Conservation (phyloP, 1,284 basidiomycete species). For the Malassezia cuniculi region DNA sequence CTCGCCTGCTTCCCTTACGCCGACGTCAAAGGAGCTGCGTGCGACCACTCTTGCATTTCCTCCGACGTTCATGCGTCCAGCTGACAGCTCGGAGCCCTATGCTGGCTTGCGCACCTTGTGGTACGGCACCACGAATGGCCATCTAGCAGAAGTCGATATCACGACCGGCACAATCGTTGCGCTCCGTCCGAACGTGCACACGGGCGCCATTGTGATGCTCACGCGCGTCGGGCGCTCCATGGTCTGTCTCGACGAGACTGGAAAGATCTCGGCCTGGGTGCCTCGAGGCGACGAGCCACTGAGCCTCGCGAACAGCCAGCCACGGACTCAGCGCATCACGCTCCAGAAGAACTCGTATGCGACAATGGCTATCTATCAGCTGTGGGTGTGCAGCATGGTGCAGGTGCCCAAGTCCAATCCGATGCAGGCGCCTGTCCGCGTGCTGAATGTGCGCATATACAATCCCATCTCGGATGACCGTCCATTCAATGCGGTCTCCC, state of each 20-base stretch:
- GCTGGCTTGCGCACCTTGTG: conserved; percentile 34
- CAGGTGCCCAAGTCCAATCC: conserved; percentile 8
- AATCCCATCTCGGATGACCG: conserved; percentile 35
- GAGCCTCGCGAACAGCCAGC: conserved; percentile 19
- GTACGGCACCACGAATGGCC: conserved; percentile 35
- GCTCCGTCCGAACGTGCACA: conserved; percentile 24
- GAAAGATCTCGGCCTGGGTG: conserved; percentile 39
- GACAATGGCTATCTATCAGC: conserved; percentile 28
- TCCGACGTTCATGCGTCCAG: conserved; percentile 1
- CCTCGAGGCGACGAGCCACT: conserved; percentile 16
- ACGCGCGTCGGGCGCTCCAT: conserved; percentile 29
- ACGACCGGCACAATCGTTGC: conserved; percentile 18
- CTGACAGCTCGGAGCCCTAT: background rate
- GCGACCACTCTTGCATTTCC: conserved; percentile 3
- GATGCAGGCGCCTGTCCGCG: conserved; percentile 9
- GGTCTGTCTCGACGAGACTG: conserved; percentile 35
- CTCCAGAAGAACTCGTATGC: conserved; percentile 28
- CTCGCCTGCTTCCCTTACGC: conserved; percentile 1
- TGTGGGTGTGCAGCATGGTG: conserved; percentile 30
- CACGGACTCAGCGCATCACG: conserved; percentile 35
- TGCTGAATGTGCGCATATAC: conserved; percentile 28
- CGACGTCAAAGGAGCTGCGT: conserved; percentile 10
- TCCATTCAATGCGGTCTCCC: conserved; percentile 36
- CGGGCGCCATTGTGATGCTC: conserved; percentile 25
- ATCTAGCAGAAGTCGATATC: conserved; percentile 36